Evolutionary conservation across 768 basidiomycete genomes (phyloP), one percentile per base, ranked within the genome.

Genomic region (Tubosaeta sp.): DNA sequence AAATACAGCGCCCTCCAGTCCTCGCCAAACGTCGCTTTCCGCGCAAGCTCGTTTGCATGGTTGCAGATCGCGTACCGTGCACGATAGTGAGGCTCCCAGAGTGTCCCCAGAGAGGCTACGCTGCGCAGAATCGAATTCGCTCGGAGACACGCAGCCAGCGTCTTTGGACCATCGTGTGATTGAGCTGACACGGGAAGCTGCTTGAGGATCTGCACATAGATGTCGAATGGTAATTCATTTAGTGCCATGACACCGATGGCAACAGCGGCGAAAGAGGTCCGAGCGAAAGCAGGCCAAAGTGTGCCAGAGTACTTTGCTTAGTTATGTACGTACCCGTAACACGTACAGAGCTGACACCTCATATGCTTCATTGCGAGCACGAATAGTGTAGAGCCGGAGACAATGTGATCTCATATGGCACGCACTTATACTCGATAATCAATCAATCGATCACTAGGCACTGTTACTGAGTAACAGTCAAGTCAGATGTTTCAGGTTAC

Each of bases 21-120:
- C 30, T 65, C 62, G 16, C 62, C 58, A 14, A 60, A 52, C 8
- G 48, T 49, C 16, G 59, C 47, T 41, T 47, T 65, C 30, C 77
- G 71, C 35, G 56, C 59, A 22, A 53, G 54, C 57, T 84, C 80
- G 1, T 58, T 63, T 16, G 46, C 54, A 14, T 69, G 59, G 42
- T 72, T 66, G 55, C 63, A 69, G 55, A 78, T 68, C 4, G 64
- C 67, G 61, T 82, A 86, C 11, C 80, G 76, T 27, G 47, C 63
- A 24, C 54, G 68, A 60, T 83, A 85, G 48, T 81, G 79, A 0
- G 72, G 59, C 56, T 78, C 68, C 83, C 83, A 86, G 30, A 84
- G 47, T 5, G 58, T 48, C 0, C 74, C 48, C 2, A 71, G 21
- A 13, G 65, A 69, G 3, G 78, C 77, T 6, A 76, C 81, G 49